Conservation (phyloP, 768 basidiomycete genomes). For the Trametes meyenii region DNA sequence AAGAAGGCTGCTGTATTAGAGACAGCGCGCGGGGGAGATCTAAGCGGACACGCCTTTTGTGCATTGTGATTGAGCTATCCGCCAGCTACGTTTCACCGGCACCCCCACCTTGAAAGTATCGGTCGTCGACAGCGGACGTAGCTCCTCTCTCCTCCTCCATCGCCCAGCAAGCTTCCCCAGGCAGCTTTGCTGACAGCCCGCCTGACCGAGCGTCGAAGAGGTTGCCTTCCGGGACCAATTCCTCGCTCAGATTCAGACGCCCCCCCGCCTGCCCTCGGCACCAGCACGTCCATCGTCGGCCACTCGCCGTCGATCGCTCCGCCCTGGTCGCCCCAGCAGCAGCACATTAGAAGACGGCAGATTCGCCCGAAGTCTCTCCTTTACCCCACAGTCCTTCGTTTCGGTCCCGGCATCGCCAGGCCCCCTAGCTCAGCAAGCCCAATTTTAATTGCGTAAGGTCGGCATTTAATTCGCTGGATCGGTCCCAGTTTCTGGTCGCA, state of each 20-base stretch:
- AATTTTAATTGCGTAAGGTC: conserved; percentile 24
- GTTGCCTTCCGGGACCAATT: conserved; percentile 21
- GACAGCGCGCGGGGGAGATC: conserved; percentile 24
- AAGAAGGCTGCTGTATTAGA: conserved; percentile 29
- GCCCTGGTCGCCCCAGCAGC: conserved; percentile 19
- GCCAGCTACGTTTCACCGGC: conserved; percentile 27
- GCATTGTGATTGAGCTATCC: conserved; percentile 32
- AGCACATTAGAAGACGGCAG: conserved; percentile 25
- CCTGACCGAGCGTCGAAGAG: conserved; percentile 19
- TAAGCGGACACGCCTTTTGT: conserved; percentile 34
- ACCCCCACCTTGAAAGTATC: conserved; percentile 31
- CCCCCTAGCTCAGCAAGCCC: conserved; percentile 21
- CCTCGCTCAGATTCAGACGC: conserved; percentile 14
- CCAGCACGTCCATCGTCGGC: conserved; percentile 12
- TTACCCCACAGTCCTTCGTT: conserved; percentile 29
- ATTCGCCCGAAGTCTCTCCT: conserved; percentile 24
- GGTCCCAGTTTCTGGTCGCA: conserved; percentile 15
- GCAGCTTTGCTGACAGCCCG: conserved; percentile 15
- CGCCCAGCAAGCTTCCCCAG: conserved; percentile 17
- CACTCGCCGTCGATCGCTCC: conserved; percentile 15
- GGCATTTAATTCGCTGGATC: conserved; percentile 28
- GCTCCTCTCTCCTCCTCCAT: conserved; percentile 23
- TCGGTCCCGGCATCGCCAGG: conserved; percentile 28
- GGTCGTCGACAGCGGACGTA: conserved; percentile 29
- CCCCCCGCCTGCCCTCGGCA: conserved; percentile 11